A percentile compares a stretch with the other conserved stretches of the same genome.
phyloP scores from a whole-genome alignment of 345 rosid genomes.

The Boechera divaricarpa region DNA sequence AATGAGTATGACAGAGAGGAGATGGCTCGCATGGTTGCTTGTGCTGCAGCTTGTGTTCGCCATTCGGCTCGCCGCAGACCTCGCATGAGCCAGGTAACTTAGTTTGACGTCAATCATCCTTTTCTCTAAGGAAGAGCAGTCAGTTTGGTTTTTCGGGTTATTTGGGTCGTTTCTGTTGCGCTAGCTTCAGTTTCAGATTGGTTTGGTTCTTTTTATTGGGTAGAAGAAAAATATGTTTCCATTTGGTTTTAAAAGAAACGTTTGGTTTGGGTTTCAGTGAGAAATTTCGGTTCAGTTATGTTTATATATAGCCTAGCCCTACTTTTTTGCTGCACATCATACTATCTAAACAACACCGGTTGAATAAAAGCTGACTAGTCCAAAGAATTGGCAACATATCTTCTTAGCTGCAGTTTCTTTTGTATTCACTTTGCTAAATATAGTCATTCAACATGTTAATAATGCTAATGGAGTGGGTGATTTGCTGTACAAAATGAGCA shows the following conservation, averaged over 20 bases:
- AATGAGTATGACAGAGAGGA: slow-evolving; percentile 61
- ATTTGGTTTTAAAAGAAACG: not conserved
- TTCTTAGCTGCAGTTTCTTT: not conserved
- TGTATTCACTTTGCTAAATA: not conserved
- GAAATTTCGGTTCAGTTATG: not conserved
- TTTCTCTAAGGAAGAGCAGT: not conserved
- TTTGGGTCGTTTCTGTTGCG: not conserved
- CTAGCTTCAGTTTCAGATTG: not conserved
- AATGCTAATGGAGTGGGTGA: slow-evolving; percentile 15
- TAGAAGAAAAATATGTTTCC: not conserved
- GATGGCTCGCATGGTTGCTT: slow-evolving; percentile 80
- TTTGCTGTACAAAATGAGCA: slow-evolving; percentile 40
- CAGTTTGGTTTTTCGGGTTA: not conserved
- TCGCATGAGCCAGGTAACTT: slow-evolving; percentile 78
- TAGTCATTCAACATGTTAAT: not conserved
- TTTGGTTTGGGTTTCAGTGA: not conserved
- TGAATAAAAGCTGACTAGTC: not conserved
- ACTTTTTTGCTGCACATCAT: not conserved
- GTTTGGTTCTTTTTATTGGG: not conserved
- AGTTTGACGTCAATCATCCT: not conserved
- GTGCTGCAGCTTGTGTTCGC: slow-evolving; percentile 87
- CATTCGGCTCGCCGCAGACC: slow-evolving; percentile 89
- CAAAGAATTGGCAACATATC: not conserved
- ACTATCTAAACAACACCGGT: not conserved
- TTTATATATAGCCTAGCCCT: not conserved